Conservation (phyloP, 2,329 filamentous ascomycete genomes). For the Westerdykella sp. region DNA sequence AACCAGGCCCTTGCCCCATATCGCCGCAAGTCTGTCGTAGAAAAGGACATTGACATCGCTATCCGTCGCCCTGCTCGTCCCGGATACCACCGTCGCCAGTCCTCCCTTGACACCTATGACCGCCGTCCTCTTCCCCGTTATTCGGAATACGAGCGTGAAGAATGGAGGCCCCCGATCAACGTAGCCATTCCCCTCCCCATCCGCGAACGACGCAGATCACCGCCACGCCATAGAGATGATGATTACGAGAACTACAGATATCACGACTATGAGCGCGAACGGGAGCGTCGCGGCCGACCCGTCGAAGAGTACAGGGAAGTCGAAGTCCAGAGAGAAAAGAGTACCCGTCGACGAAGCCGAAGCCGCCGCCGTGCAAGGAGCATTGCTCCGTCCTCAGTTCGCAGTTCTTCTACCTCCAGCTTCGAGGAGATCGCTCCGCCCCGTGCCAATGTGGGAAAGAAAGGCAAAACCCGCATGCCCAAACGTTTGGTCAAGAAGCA, state of each 20-base stretch:
- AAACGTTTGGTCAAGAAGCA: constrained; percentile 70
- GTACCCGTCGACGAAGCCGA: constrained; percentile 18
- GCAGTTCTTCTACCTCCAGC: constrained; percentile 39
- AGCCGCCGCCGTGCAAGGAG: constrained; percentile 23
- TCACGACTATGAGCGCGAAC: constrained; percentile 19
- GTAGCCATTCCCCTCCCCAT: constrained; percentile 62
- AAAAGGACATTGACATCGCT: constrained; percentile 51
- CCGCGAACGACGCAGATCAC: constrained; percentile 44
- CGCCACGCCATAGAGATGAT: constrained; percentile 58
- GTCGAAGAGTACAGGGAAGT: constrained; percentile 45
- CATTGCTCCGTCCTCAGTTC: constrained; percentile 23
- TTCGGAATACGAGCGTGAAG: constrained; percentile 48
- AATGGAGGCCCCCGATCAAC: constrained; percentile 61
- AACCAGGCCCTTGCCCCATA: constrained; percentile 52
- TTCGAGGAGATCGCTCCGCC: constrained; percentile 36
- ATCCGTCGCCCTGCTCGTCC: constrained; percentile 56
- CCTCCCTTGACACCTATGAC: constrained; percentile 86
- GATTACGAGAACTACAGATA: constrained; percentile 55
- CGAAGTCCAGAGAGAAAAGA: constrained; percentile 44
- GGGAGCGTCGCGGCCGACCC: not conserved
- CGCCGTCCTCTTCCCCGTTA: constrained; percentile 58
- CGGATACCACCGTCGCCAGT: constrained; percentile 69
- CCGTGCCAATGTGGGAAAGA: constrained; percentile 43
- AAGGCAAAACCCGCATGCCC: constrained; percentile 85
- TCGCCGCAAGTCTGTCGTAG: constrained; percentile 53